phyloP scores from a whole-genome alignment of 2,329 filamentous ascomycete genomes.

The Pseudopithomyces chartarum region DNA sequence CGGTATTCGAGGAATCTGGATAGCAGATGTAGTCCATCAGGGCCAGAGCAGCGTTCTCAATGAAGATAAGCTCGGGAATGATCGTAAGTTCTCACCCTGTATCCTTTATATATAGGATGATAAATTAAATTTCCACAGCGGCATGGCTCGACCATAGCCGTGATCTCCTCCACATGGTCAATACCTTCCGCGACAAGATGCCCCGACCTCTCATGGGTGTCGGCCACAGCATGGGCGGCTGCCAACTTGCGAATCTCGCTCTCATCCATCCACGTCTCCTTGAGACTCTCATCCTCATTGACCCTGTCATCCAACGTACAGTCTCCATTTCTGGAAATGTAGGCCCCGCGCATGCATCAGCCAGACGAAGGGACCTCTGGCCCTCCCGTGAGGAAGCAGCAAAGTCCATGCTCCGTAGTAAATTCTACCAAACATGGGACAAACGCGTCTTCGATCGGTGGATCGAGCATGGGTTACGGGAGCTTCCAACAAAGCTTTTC shows the following conservation, averaged over 20 bases:
- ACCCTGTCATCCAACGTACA: conserved; percentile 72
- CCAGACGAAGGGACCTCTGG: conserved; percentile 79
- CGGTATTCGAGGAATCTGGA: conserved; percentile 82
- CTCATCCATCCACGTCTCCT: conserved; percentile 83
- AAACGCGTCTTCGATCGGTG: conserved; percentile 75
- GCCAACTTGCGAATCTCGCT: conserved; percentile 72
- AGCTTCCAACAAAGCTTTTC: conserved; percentile 67
- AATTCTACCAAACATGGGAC: conserved; percentile 86
- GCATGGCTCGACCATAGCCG: conserved; percentile 85
- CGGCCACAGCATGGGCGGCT: conserved; percentile 87
- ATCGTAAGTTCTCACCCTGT: conserved; percentile 65
- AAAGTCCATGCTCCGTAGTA: conserved; percentile 67
- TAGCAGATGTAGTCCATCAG: conserved; percentile 86
- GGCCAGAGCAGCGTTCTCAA: conserved; percentile 80
- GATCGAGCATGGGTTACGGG: conserved; percentile 75
- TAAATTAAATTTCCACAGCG: conserved; percentile 54
- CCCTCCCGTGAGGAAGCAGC: conserved; percentile 73
- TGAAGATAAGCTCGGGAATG: conserved; percentile 76
- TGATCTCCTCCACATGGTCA: conserved; percentile 84
- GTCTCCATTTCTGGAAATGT: conserved; percentile 50
- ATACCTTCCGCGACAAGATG: conserved; percentile 78
- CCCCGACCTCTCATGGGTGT: conserved; percentile 82
- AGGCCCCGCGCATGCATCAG: conserved; percentile 64
- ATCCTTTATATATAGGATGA: not conserved
- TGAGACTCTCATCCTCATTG: conserved; percentile 75